Conservation (phyloP, 139 green algal species). For the Chlamydomonas sp. region DNA sequence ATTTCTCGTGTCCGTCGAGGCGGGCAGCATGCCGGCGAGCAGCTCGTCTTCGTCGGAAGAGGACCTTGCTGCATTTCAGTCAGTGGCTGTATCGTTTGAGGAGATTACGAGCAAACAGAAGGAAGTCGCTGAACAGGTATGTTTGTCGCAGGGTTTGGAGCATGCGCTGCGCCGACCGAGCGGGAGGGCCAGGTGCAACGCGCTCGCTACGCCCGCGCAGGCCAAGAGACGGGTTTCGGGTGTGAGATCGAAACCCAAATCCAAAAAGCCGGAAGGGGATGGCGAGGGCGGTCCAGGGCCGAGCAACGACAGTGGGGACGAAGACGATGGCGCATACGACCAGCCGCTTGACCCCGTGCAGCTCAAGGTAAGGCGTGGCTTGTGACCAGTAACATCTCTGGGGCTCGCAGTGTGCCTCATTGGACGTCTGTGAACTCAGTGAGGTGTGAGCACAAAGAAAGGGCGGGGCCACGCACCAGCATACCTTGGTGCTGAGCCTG, state of each 20-base stretch:
- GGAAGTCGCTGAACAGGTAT: conserved; percentile 16
- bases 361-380: neutral
- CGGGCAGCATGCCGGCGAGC: neutral
- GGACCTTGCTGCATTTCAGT: conserved; percentile 12
- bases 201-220: neutral
- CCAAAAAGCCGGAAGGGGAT: neutral
- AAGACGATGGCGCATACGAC: conserved; percentile 1
- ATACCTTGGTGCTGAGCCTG: too few relatives aligned
- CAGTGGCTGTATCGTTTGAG: conserved; percentile 12
- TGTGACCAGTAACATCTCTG: too few relatives aligned
- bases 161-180: too few relatives aligned
- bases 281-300: neutral
- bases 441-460: too few relatives aligned
- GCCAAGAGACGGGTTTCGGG: conserved; percentile 2
- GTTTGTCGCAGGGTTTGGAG: neutral
- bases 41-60: conserved; percentile 5
- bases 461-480: too few relatives aligned
- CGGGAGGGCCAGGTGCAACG: too few relatives aligned
- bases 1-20: too few relatives aligned
- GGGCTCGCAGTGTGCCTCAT: too few relatives aligned
- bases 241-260: neutral
- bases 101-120: conserved; percentile 25
- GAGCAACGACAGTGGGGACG: neutral
- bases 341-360: conserved; percentile 5
- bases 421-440: too few relatives aligned